Evolutionary conservation across 208 protist genomes (phyloP).

Genomic region (Trypanosomatidae sp.): DNA sequence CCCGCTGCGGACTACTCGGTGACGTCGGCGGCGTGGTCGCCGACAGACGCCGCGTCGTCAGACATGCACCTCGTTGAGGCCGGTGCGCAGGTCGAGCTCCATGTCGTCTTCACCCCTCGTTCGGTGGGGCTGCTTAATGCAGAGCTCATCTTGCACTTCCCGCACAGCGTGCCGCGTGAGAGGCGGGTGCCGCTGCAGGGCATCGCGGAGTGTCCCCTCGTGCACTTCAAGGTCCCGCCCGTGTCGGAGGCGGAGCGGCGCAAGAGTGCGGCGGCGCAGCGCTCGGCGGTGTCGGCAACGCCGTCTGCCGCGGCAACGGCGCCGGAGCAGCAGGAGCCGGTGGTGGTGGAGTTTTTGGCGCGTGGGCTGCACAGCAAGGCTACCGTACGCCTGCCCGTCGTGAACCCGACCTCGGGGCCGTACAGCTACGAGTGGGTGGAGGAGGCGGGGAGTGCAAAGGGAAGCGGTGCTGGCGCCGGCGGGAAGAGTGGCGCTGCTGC

Average conservation of each 20-base stretch:
- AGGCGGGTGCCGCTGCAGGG: constrained; percentile 75
- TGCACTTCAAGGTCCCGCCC: constrained; percentile 94
- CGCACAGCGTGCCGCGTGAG: constrained; percentile 45
- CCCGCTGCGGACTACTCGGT: constrained; percentile 4
- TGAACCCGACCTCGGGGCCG: constrained; percentile 93
- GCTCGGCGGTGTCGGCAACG: constrained; percentile 29
- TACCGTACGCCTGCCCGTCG: constrained; percentile 89
- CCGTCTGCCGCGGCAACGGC: no score
- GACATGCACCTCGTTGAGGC: no score
- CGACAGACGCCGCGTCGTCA: constrained; percentile 46
- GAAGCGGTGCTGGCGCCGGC: not conserved
- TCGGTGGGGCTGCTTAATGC: constrained; percentile 49
- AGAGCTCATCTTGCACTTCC: constrained; percentile 62
- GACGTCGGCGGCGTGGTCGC: not conserved
- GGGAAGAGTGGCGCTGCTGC: not conserved
- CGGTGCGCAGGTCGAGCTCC: constrained; percentile 48
- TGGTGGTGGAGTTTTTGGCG: constrained; percentile 92
- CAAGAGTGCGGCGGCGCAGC: constrained; percentile 70
- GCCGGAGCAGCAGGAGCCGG: constrained; percentile 33
- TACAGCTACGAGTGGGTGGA: constrained; percentile 95
- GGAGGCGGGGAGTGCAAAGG: constrained; percentile 22
- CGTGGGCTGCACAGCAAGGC: constrained; percentile 93
- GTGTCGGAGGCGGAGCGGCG: constrained; percentile 69
- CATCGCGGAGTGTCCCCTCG: constrained; percentile 88
- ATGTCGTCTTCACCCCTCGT: constrained; percentile 86